Evolutionary conservation across 73 alveolate species (phyloP), one percentile per base, ranked within the genome.

Genomic region (Paramecium octaurelia): DNA sequence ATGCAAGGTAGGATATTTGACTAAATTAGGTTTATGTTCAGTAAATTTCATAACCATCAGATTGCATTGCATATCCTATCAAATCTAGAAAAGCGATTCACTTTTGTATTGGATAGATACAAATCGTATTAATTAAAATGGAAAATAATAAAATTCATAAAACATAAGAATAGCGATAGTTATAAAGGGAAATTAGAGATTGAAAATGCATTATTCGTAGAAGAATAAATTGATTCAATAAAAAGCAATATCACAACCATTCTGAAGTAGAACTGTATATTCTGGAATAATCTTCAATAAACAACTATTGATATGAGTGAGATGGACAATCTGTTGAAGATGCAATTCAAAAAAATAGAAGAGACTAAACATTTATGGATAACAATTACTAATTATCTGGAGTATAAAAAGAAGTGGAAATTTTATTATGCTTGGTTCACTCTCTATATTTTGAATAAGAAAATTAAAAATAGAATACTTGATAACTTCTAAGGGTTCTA

Each of bases 401-500:
- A 89, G 18, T 70, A 44, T 40, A 89, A 83, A 18, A 89, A 89
- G 84, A 89, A 89, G 31, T 89, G 94, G 94, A 89, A 83, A 89
- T 89, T 89, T 24, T 89, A 89, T 42, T 89, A 89, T 71, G 86
- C 92, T 7, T 89, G 94, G 94, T 89, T 70, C 27, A 70, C 86
- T 10, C 23, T 71, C 6, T 89, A 89, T 83, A 71, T 89, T 31
- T 44, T 89, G 34, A 89, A 89, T 59, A 89, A 70, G 38, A 89
- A 89, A 48, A 73, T 89, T 3, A 69, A 70, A 23, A 69, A 40
- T 73, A 44, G 88, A 70, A 89, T 89, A 46, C 84, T 89, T 18
- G 94, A 89, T 11, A 89, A 83, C 10, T 89, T 89, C 71, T 40
- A 77, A 8, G 90, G 92, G 0, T 38, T 70, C 7, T 70, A 89